Percentiles rank a stretch among this genome's conserved stretches.
Evolutionary conservation across 257 asterid species (phyloP).

Genomic region (Petunia secreta): DNA sequence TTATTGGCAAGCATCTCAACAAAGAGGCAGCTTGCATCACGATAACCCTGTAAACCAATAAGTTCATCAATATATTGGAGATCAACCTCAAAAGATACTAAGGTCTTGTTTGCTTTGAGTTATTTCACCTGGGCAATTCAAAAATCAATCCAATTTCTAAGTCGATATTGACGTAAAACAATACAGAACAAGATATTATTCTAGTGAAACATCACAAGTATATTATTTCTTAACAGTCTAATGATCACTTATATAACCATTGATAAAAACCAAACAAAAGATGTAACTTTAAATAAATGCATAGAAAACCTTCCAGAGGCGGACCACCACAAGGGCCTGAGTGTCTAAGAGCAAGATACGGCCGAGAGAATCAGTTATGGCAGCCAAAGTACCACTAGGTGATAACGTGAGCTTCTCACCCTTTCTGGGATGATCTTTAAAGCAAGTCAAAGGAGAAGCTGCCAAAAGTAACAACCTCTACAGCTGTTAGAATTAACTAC

Average conservation of each 20-base stretch:
- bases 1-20: constrained; percentile 88
- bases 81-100: neutral
- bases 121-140: neutral
- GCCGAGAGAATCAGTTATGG: constrained; percentile 97
- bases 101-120: neutral
- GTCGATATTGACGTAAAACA: neutral
- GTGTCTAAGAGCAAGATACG: constrained; percentile 95
- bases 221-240: neutral
- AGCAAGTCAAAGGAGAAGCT: constrained; percentile 90
- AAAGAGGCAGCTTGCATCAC: constrained; percentile 94
- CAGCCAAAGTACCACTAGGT: constrained; percentile 96
- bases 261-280: neutral
- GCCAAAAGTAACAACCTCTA: constrained; percentile 38
- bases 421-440: constrained; percentile 93
- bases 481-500: neutral
- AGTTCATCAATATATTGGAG: constrained; percentile 11
- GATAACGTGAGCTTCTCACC: constrained; percentile 95
- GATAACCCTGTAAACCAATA: constrained; percentile 74
- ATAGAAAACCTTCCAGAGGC: constrained; percentile 82
- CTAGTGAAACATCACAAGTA: neutral
- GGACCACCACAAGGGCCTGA: constrained; percentile 92
- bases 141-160: neutral
- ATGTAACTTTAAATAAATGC: neutral
- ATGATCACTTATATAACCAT: neutral
- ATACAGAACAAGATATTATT: constrained; percentile 13